Percentiles rank a stretch among this genome's conserved stretches.
Evolutionary conservation across 2,329 filamentous ascomycete species (phyloP).

Genomic region (Arthrobotrys megalospora): DNA sequence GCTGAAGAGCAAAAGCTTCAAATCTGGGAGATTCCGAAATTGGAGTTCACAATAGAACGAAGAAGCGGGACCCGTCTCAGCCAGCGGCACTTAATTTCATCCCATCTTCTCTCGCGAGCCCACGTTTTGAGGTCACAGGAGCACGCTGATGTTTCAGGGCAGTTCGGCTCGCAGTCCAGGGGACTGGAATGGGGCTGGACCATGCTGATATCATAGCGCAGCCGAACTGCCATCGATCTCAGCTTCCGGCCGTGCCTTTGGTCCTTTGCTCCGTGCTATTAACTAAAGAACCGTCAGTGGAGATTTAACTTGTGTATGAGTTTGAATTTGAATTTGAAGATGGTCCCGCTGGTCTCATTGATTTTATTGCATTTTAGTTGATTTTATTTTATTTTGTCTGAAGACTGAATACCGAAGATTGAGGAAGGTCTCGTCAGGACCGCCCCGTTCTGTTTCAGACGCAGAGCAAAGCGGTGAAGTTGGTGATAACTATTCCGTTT

Average conservation of each 20-base stretch:
- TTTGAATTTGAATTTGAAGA: background rate
- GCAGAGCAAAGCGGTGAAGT: background rate
- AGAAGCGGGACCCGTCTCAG: conserved; percentile 7
- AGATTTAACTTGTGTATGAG: background rate
- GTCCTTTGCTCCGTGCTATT: conserved; percentile 26
- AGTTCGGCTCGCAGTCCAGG: conserved; percentile 36
- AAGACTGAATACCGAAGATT: background rate
- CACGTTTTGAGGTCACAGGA: conserved; percentile 41
- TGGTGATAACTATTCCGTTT: background rate
- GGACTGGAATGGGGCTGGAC: conserved; percentile 12
- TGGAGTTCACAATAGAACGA: background rate
- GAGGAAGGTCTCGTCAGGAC: background rate
- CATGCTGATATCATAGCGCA: conserved; percentile 30
- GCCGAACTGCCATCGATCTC: conserved; percentile 9
- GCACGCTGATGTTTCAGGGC: conserved; percentile 41
- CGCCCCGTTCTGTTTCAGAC: background rate
- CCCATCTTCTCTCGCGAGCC: conserved; percentile 52
- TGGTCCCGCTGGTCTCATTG: too few relatives aligned
- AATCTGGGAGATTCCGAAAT: conserved; percentile 7
- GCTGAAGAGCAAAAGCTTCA: background rate
- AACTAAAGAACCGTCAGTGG: background rate
- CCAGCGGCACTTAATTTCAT: conserved; percentile 52
- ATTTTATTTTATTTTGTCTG: background rate
- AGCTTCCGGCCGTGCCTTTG: conserved; percentile 19
- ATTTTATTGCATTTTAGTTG: background rate